Conservation (phyloP, 257 asterid genomes). For the Phtheirospermum japonicum region DNA sequence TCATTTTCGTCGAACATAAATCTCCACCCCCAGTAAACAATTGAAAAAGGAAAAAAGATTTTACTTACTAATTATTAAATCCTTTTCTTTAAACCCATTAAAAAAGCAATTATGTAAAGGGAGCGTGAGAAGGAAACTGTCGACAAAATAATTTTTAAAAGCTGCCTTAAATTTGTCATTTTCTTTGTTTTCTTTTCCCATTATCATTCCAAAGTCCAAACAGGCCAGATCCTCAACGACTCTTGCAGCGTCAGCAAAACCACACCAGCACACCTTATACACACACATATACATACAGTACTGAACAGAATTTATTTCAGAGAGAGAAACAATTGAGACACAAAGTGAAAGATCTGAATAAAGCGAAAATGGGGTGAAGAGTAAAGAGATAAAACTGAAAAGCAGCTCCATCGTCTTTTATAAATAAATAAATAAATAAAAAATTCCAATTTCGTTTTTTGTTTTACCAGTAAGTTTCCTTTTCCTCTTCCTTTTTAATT, state of each 20-base stretch:
- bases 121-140: conserved; percentile 24
- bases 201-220: conserved; percentile 11
- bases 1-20: conserved; percentile 22
- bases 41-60: too few species aligned
- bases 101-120: conserved; percentile 4
- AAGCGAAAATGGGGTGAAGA: conserved; percentile 37
- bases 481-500: neutral
- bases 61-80: too few species aligned
- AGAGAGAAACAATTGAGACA: conserved; percentile 24
- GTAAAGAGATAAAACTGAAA: conserved; percentile 36
- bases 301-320: conserved; percentile 25
- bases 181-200: neutral
- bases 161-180: conserved; percentile 33
- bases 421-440: too few species aligned
- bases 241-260: conserved; percentile 36
- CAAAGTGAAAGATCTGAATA: conserved; percentile 38
- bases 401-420: conserved; percentile 31
- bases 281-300: neutral
- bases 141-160: conserved; percentile 14
- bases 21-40: too few species aligned
- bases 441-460: conserved; percentile 23
- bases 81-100: too few species aligned
- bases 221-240: conserved; percentile 23
- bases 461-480: conserved; percentile 41
- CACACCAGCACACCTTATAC: conserved; percentile 34